Percentiles rank a stretch among this genome's conserved stretches.
Conservation (phyloP, 2,329 filamentous ascomycete species). For the Calonectria leucothoes region DNA sequence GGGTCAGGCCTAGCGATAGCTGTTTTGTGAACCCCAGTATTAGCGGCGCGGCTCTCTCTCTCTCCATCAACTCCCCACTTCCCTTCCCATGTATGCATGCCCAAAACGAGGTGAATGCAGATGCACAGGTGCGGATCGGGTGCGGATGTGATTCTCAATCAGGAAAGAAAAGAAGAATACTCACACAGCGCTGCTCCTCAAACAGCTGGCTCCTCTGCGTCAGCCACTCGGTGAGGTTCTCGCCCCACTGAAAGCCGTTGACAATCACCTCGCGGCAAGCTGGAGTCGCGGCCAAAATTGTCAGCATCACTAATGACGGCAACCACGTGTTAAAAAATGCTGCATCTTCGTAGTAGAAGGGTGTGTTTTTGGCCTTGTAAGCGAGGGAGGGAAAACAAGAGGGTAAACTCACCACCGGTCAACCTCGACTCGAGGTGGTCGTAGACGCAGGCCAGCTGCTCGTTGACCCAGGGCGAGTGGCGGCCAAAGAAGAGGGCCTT, state of each 20-base stretch:
- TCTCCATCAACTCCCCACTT: too few species aligned
- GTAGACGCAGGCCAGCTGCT: slow-evolving; percentile 36
- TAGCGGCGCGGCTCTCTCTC: too few species aligned
- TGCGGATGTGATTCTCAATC: background rate
- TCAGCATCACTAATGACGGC: slow-evolving; percentile 33
- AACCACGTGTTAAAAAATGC: slow-evolving; percentile 14
- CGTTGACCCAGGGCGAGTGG: slow-evolving; percentile 38
- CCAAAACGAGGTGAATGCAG: too few species aligned
- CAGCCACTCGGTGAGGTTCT: slow-evolving; percentile 37
- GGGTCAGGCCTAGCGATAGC: slow-evolving; percentile 33
- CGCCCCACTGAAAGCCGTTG: slow-evolving; percentile 33
- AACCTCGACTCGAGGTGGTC: slow-evolving; percentile 34
- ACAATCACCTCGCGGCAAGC: slow-evolving; percentile 33
- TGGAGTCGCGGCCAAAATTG: slow-evolving; percentile 31
- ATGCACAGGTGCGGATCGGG: too few species aligned
- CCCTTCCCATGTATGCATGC: too few species aligned
- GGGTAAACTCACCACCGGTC: slow-evolving; percentile 30
- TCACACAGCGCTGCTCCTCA: slow-evolving; percentile 36
- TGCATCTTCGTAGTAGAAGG: background rate
- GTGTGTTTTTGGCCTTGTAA: background rate
- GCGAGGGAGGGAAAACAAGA: background rate
- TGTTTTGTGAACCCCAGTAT: slow-evolving; percentile 14
- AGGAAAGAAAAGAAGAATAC: background rate
- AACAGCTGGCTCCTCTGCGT: slow-evolving; percentile 29
- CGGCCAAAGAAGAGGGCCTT: slow-evolving; percentile 37